phyloP scores from a whole-genome alignment of 164 flowering plant species.

The Litsea cubeba region DNA sequence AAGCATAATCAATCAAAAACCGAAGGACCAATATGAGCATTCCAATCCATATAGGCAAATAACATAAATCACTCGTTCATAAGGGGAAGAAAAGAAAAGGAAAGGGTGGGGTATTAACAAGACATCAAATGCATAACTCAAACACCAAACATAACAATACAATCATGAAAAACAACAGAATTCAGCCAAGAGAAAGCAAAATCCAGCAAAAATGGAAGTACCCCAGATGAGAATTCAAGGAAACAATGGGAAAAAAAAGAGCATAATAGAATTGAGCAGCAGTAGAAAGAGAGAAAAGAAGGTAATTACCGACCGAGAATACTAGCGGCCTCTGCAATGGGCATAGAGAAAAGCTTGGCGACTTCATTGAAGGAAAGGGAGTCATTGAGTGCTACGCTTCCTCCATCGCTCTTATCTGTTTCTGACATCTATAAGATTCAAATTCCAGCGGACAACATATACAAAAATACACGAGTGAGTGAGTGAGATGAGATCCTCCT shows the following conservation, averaged over 20 bases:
- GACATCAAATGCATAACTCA: no score
- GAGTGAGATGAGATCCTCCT: no score
- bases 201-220: neutral
- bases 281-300: neutral
- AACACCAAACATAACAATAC: neutral
- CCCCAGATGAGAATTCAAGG: neutral
- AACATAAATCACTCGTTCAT: no score
- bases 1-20: no score
- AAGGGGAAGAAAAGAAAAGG: no score
- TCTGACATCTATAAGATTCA: neutral
- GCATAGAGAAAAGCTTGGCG: slow-evolving; percentile 37
- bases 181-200: neutral
- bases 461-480: no score
- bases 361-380: slow-evolving; percentile 30
- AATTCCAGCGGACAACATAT: neutral
- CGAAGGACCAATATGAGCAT: no score
- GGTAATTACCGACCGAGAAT: slow-evolving; percentile 45
- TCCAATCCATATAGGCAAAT: no score
- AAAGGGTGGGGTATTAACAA: no score
- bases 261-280: neutral
- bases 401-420: slow-evolving; percentile 6
- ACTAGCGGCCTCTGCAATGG: slow-evolving; percentile 46
- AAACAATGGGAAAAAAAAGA: neutral
- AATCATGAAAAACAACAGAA: neutral
- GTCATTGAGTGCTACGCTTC: slow-evolving; percentile 2